Base-by-base conservation (phyloP, 2,329 filamentous ascomycete genomes). In the Cladorrhinum sp. region DNA sequence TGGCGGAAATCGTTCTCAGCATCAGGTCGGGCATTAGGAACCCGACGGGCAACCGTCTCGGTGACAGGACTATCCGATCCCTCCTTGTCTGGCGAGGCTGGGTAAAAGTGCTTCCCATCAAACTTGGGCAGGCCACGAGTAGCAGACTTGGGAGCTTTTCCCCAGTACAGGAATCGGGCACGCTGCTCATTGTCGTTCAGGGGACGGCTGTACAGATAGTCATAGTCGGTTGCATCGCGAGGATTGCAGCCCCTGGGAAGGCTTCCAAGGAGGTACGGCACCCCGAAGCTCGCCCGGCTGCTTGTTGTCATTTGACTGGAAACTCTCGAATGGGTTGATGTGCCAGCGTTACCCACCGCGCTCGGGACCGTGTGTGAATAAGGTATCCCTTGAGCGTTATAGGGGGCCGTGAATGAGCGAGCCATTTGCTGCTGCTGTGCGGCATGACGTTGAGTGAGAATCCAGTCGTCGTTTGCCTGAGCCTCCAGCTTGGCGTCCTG, bases 51-150 rank as follows among this genome's bases (percentile, higher is more conserved):
- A 16, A 46, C 20, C 1, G 14, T 18, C 9, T 57, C 53, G 12
- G 21, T n/a, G 5, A 39, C 36, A 28, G 57, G 46, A 2, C 53
- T 58, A 36, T 30, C 26, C 18, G 55, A 36, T 46, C n/a, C 42
- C 33, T 72, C 67, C 68, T 82, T 83, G 63, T 72, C 70, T 1
- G 83, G 82, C 0, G 84, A 86, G 2, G 82, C 74, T 28, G 81
- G 82, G 63, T 86, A 87, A 66, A 87, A 87, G 69, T 87, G 79
- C 69, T 85, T 86, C 23, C 86, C 85, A 65, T 88, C 85, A 66
- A 85, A 88, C 70, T 85, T 87, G 33, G 85, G 85, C 46, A 87
- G 73, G 1, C 83, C 82, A 33, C 75, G 77, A 54, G 80, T 76
- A 12, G 77, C 76, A 64, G 80, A 77, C 28, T 73, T 76, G 48